Base-by-base conservation (phyloP, 1,139 yeast species). In the Sugiyamaella japonica region DNA sequence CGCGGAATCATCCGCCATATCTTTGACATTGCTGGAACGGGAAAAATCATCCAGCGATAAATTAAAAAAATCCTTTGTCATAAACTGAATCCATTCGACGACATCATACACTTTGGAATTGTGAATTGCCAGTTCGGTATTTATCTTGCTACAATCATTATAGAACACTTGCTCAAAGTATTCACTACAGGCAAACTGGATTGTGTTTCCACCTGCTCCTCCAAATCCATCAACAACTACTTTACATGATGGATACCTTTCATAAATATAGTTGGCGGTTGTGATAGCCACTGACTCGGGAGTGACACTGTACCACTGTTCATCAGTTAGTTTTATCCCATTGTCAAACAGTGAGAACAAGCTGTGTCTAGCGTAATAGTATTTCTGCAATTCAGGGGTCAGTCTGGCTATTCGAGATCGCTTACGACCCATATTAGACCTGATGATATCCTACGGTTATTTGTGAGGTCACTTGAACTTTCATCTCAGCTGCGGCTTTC, bases 201-300 rank as follows among this genome's bases (percentile, higher is more conserved):
- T 88, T 0, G 90, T 75, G 67, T 93, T 93, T 0, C 99, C 99
- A 0, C 97, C 99, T 1, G 95, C 98, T 0, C 99, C 99, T 61
- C 97, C 87, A 66, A 91, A 91, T 3, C 89, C 79, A 66, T 93
- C 99, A 1, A 74, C 70, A 0, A 80, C 70, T 0, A 68, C 65
- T 1, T 66, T 64, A 0, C 84, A 79, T 0, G 76, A 65, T 0
- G 90, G 83, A 40, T 73, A 68, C 53, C 82, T 76, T n/a, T 76
- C 72, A 42, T 68, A 70, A 20, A 85, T 71, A 56, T 85, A 77
- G 49, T 76, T 74, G 0, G 97, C 91, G 0, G 82, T 71, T 5
- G 59, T 64, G 25, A 73, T 70, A 0, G 96, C 95, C 4, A 88
- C 72, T 1, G 70, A 65, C 66, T 93, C 99, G 0, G 97, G 95